Conservation (phyloP, 139 green algal genomes). For the Picochlorum sp. region DNA sequence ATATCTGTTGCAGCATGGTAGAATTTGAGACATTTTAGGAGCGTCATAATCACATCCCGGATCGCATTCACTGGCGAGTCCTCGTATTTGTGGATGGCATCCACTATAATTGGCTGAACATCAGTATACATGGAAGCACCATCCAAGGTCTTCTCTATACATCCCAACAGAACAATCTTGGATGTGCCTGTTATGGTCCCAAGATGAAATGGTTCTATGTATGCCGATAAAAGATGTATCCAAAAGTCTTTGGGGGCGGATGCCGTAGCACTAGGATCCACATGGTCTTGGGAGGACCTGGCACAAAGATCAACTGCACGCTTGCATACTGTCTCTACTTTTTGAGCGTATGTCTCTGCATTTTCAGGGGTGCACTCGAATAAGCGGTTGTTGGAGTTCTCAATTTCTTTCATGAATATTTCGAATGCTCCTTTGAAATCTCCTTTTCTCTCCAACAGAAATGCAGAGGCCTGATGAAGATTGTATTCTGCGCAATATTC, state of each 20-base stretch:
- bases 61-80: too few relatives aligned
- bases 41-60: too few relatives aligned
- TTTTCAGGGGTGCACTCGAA: slow-evolving; percentile 1
- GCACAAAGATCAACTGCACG: not conserved
- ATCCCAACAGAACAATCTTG: not conserved
- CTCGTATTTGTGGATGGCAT: too few relatives aligned
- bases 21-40: too few relatives aligned
- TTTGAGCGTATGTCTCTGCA: not conserved
- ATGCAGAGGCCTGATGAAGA: slow-evolving; percentile 36
- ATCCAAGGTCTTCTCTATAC: not conserved
- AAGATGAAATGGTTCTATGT: too few relatives aligned
- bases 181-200: too few relatives aligned
- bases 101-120: too few relatives aligned
- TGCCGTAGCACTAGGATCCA: not conserved
- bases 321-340: not conserved
- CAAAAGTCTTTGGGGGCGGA: not conserved
- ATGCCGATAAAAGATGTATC: not conserved
- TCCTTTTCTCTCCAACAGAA: slow-evolving; percentile 53
- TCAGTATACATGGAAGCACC: not conserved
- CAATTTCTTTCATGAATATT: slow-evolving; percentile 25
- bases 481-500: slow-evolving; percentile 26
- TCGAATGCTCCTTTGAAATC: slow-evolving; percentile 34
- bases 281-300: slow-evolving; percentile 4
- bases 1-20: too few relatives aligned
- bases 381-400: slow-evolving; percentile 19